Conservation (phyloP, 129 eudicot species). For the Lonicera japonica region DNA sequence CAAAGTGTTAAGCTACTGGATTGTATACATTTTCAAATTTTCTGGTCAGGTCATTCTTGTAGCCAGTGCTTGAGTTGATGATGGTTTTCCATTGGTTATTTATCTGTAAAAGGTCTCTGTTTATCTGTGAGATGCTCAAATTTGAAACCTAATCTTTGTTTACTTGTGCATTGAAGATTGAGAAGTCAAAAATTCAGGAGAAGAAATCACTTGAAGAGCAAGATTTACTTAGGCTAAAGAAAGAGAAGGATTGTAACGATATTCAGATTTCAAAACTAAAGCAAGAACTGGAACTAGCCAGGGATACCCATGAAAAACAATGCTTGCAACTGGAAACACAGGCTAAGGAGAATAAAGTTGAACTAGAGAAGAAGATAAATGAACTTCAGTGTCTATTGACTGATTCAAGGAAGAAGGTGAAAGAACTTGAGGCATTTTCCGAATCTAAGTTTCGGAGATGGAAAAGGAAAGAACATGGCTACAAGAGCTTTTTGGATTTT, state of each 20-base stretch:
- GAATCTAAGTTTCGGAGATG: constrained; percentile 54
- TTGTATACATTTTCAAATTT: too few species aligned
- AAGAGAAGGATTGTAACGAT: constrained; percentile 44
- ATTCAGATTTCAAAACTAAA: constrained; percentile 32
- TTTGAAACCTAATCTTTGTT: neutral
- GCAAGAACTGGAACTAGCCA: constrained; percentile 36
- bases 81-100: too few species aligned
- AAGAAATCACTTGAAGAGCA: constrained; percentile 52
- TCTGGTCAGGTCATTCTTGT: too few species aligned
- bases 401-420: constrained; percentile 55
- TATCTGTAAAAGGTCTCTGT: too few species aligned
- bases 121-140: too few species aligned
- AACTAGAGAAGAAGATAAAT: constrained; percentile 42
- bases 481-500: constrained; percentile 55
- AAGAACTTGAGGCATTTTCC: constrained; percentile 55
- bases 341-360: constrained; percentile 37
- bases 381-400: constrained; percentile 49
- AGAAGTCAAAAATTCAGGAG: constrained; percentile 58
- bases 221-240: constrained; percentile 38
- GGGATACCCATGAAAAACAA: constrained; percentile 31
- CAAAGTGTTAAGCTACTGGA: too few species aligned
- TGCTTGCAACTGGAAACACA: constrained; percentile 38
- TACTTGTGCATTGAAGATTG: constrained; percentile 33
- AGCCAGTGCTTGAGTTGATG: too few species aligned
- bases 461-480: constrained; percentile 63